Evolutionary conservation across 2,329 filamentous ascomycete species (phyloP), one percentile per base, ranked within the genome.

Genomic region (Trichoderma atrobrunneum): DNA sequence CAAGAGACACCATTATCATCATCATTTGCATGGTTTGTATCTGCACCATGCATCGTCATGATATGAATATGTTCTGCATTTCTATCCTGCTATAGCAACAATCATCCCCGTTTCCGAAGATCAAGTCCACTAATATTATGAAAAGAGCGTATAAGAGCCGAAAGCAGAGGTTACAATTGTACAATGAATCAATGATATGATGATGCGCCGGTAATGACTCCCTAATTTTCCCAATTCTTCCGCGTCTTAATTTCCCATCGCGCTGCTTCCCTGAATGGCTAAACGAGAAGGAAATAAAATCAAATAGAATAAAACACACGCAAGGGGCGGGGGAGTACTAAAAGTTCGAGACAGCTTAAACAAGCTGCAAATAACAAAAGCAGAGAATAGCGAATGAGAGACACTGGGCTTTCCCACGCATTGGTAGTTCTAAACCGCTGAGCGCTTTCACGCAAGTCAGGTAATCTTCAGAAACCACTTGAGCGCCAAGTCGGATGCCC

Each of bases 171-270:
- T 26, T 64, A 34, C 71, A 68, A 68, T 63, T 72, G 64, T 72
- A 72, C 71, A 72, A 72, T 48, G n/a, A 63, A 57, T 26, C 32
- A 48, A 75, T 72, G 18, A 67, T 39, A 34, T 67, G 63, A 77
- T 73, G 73, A 77, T 76, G 75, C 77, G 75, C 76, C 76, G 61
- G 73, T 57, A 67, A 69, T 74, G 74, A 78, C 75, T 76, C 78
- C 77, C 34, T 16, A 71, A 71, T 68, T 72, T 73, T 73, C 73
- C 73, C 72, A 71, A 72, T 70, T 78, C 73, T 76, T 74, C 72
- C 74, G 71, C 73, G 62, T 73, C 70, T 65, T 72, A 14, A 26
- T 73, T 70, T 74, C 69, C 74, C 74, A 64, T 72, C 70, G 75
- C 73, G 73, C 74, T 73, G 68, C 60, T 73, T 72, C 72, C 64